These are phyloP conservation scores for Trypanosoma conorhini DNA, from an alignment of 208 protist species.

Conservation along the genomic window DNA sequence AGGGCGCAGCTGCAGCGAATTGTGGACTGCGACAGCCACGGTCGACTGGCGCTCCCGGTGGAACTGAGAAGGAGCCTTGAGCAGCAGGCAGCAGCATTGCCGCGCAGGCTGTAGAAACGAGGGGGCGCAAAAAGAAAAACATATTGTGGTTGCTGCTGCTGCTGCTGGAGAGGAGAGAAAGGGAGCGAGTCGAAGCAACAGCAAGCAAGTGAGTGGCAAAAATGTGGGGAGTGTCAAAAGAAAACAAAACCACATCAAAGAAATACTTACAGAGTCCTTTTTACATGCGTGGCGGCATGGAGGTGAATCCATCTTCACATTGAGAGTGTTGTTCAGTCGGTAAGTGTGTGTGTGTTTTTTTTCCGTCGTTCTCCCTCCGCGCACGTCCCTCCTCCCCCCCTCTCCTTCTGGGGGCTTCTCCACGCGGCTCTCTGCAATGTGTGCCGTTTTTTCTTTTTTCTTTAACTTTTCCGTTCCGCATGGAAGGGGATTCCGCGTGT, in stretches of 20 bases:
- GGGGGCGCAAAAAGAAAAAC: not conserved
- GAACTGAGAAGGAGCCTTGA: constrained; percentile 20
- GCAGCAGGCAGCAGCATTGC: constrained; percentile 16
- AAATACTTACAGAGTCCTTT: not conserved
- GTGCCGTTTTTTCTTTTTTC: not conserved
- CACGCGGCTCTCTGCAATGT: not conserved
- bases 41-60: constrained; percentile 10
- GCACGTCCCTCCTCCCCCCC: too few relatives aligned
- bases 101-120: constrained; percentile 13
- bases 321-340: not conserved
- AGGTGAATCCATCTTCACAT: not conserved
- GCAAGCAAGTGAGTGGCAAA: not conserved
- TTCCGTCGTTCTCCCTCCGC: not conserved
- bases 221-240: too few relatives aligned
- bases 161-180: not conserved
- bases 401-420: too few relatives aligned
- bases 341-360: not conserved
- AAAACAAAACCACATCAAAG: not conserved
- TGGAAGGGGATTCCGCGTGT: not conserved
- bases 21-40: constrained; percentile 3
- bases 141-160: not conserved
- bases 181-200: not conserved
- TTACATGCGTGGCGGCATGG: not conserved
- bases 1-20: constrained; percentile 35
- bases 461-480: not conserved